Conservation (phyloP, 106 monocot genomes). For the Posidonia australis region DNA sequence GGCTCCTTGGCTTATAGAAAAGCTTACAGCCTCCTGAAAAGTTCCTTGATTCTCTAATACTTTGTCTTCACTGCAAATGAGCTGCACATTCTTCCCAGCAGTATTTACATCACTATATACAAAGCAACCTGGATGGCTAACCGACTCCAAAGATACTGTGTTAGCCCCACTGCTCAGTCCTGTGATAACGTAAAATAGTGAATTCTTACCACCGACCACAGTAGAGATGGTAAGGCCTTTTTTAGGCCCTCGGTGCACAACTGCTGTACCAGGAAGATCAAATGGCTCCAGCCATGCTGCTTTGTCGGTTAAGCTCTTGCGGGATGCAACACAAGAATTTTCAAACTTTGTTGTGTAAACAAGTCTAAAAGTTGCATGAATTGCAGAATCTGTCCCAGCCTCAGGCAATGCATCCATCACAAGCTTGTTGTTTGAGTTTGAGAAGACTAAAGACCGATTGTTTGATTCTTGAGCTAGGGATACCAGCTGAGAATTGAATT, state of each 20-base stretch:
- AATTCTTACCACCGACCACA: slow-evolving; percentile 6
- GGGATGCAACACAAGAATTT: background rate
- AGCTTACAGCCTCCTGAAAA: slow-evolving; percentile 31
- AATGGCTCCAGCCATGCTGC: slow-evolving; percentile 59
- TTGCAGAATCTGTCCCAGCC: slow-evolving; percentile 42
- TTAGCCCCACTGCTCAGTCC: slow-evolving; percentile 39
- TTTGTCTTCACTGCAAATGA: slow-evolving; percentile 18
- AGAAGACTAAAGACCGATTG: slow-evolving; percentile 34
- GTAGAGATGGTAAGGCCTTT: slow-evolving; percentile 17
- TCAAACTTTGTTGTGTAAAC: slow-evolving; percentile 1
- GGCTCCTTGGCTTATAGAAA: slow-evolving; percentile 22
- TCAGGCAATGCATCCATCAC: slow-evolving; percentile 43
- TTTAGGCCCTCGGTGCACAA: slow-evolving; percentile 33
- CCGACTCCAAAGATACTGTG: slow-evolving; percentile 49
- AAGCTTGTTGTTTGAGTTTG: slow-evolving; percentile 41
- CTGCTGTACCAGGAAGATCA: slow-evolving; percentile 55
- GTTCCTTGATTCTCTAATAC: background rate
- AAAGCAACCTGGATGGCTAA: slow-evolving; percentile 41
- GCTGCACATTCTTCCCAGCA: slow-evolving; percentile 12
- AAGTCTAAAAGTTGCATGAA: slow-evolving; percentile 67
- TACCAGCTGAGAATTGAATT: slow-evolving; percentile 42
- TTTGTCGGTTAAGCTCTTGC: background rate
- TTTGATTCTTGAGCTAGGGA: slow-evolving; percentile 42
- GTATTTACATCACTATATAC: slow-evolving; percentile 21
- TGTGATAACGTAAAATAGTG: slow-evolving; percentile 30